phyloP scores from a whole-genome alignment of 768 basidiomycete genomes.

The Calocybe indica region DNA sequence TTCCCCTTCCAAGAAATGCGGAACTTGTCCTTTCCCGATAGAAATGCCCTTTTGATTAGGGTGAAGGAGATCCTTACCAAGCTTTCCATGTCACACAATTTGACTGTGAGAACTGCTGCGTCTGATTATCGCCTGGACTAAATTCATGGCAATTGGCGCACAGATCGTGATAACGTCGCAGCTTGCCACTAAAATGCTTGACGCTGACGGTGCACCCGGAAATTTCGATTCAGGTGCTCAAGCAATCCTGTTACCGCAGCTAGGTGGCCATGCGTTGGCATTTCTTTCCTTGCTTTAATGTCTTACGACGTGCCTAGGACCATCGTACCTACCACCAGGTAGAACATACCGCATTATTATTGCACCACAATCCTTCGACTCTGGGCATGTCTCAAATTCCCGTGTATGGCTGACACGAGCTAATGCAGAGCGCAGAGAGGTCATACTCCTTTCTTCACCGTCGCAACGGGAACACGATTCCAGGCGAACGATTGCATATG shows the following conservation, averaged over 20 bases:
- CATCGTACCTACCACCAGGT: slow-evolving; percentile 30
- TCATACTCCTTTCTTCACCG: slow-evolving; percentile 28
- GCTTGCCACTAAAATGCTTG: slow-evolving; percentile 61
- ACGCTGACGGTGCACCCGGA: slow-evolving; percentile 57
- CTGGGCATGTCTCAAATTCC: slow-evolving; percentile 21
- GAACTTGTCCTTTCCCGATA: slow-evolving; percentile 29
- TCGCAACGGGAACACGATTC: no score
- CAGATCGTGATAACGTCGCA: slow-evolving; percentile 56
- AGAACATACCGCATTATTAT: slow-evolving; percentile 31
- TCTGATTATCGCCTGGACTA: neutral
- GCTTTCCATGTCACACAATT: slow-evolving; percentile 36
- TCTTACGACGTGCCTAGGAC: slow-evolving; percentile 17
- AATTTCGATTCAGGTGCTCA: slow-evolving; percentile 59
- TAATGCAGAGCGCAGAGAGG: slow-evolving; percentile 11
- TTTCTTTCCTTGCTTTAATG: slow-evolving; percentile 2
- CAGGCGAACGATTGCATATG: no score
- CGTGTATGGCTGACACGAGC: neutral
- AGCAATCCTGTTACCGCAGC: slow-evolving; percentile 61
- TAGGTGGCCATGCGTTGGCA: slow-evolving; percentile 36
- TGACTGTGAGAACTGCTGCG: slow-evolving; percentile 36
- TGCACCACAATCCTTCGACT: slow-evolving; percentile 22
- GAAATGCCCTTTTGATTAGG: slow-evolving; percentile 38
- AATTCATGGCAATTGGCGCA: neutral
- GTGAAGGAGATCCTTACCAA: slow-evolving; percentile 49
- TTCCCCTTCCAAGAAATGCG: slow-evolving; percentile 56